These are phyloP conservation scores for Didymella sp. DNA, from an alignment of 2,329 filamentous ascomycete species.

Conservation along the genomic window DNA sequence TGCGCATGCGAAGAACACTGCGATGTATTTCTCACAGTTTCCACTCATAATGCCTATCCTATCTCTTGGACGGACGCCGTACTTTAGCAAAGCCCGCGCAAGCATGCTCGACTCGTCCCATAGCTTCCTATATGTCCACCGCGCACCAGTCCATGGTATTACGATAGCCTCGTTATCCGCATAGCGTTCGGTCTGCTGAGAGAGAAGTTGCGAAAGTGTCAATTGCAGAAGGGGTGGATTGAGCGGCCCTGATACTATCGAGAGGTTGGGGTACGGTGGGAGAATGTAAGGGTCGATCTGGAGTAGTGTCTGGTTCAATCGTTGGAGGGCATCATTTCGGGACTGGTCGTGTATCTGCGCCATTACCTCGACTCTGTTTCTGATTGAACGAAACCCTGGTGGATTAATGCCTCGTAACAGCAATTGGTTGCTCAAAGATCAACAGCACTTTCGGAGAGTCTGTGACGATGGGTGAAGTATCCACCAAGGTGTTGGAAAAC, in stretches of 20 bases:
- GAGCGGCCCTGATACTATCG: constrained; percentile 71
- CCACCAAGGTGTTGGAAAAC: constrained; percentile 23
- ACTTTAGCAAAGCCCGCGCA: constrained; percentile 62
- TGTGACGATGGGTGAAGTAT: constrained; percentile 22
- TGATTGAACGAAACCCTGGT: not conserved
- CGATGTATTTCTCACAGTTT: constrained; percentile 64
- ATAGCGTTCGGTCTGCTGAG: constrained; percentile 72
- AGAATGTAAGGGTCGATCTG: constrained; percentile 49
- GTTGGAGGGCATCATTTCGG: constrained; percentile 40
- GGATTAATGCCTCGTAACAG: not conserved
- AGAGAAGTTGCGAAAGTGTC: constrained; percentile 74
- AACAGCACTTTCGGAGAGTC: not conserved
- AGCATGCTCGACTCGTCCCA: constrained; percentile 50
- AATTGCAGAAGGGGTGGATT: constrained; percentile 74
- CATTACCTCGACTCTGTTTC: constrained; percentile 23
- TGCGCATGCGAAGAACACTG: constrained; percentile 75
- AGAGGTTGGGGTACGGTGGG: constrained; percentile 52
- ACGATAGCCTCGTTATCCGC: constrained; percentile 72
- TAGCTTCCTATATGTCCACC: constrained; percentile 68
- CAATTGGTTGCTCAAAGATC: not conserved
- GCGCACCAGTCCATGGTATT: constrained; percentile 76
- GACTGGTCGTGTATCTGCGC: constrained; percentile 38
- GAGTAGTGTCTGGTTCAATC: constrained; percentile 48
- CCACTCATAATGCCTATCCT: constrained; percentile 76
- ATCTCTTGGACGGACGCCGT: constrained; percentile 72